Evolutionary conservation across 352 stramenopile species (phyloP).

Genomic region (Halophytophthora polymorphica): DNA sequence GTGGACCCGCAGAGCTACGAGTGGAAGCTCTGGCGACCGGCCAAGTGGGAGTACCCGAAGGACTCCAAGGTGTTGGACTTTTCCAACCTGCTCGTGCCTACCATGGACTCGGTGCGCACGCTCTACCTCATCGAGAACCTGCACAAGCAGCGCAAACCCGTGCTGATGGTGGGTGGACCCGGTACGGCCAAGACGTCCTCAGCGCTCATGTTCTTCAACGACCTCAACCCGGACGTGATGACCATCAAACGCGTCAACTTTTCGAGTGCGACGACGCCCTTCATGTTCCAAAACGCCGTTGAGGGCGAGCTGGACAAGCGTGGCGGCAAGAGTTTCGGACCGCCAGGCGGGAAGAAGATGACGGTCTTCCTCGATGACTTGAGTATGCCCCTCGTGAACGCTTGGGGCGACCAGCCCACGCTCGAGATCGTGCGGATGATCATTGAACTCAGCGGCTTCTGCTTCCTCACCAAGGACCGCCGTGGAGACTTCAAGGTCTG

Average conservation of each 20-base stretch:
- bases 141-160: slow-evolving; percentile 93
- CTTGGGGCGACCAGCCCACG: slow-evolving; percentile 97
- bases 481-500: slow-evolving; percentile 98
- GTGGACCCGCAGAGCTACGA: slow-evolving; percentile 90
- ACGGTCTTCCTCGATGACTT: slow-evolving; percentile 99
- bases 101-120: slow-evolving; percentile 97
- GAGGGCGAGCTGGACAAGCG: slow-evolving; percentile 98
- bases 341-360: slow-evolving; percentile 98
- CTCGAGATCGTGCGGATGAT: slow-evolving; percentile 97
- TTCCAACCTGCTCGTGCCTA: slow-evolving; percentile 97
- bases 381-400: slow-evolving; percentile 97
- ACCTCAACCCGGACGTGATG: slow-evolving; percentile 92
- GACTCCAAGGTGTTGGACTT: slow-evolving; percentile 94
- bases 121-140: slow-evolving; percentile 90
- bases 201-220: slow-evolving; percentile 97
- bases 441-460: slow-evolving; percentile 96
- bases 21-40: slow-evolving; percentile 95
- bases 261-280: slow-evolving; percentile 95
- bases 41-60: slow-evolving; percentile 95
- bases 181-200: slow-evolving; percentile 98
- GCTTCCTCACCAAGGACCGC: slow-evolving; percentile 98
- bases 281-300: slow-evolving; percentile 98
- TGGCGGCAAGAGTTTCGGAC: slow-evolving; percentile 97
- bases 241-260: slow-evolving; percentile 98
- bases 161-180: slow-evolving; percentile 95